Percentiles rank a stretch among this genome's conserved stretches.
phyloP scores from a whole-genome alignment of 176 grass and related monocot species.

The Oryza brachyantha region DNA sequence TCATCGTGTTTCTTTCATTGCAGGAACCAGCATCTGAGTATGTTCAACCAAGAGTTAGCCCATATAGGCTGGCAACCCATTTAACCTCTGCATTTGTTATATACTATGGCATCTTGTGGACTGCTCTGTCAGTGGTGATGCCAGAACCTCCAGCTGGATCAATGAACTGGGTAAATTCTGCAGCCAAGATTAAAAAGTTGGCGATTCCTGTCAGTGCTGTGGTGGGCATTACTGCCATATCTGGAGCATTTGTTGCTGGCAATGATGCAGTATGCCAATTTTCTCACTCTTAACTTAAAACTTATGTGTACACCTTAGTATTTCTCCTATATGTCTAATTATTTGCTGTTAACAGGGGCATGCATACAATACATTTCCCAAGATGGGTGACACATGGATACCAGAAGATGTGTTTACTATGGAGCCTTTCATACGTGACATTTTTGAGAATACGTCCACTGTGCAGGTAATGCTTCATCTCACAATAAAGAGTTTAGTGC shows the following conservation, averaged over 20 bases:
- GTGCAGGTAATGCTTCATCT: constrained; percentile 65
- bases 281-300: constrained; percentile 26
- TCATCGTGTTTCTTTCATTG: constrained; percentile 19
- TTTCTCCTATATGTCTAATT: constrained; percentile 6
- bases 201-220: constrained; percentile 72
- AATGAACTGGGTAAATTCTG: constrained; percentile 68
- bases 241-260: constrained; percentile 94
- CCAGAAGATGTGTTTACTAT: constrained; percentile 85
- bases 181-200: constrained; percentile 70
- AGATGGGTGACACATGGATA: constrained; percentile 98
- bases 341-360: constrained; percentile 63
- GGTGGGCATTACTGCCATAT: constrained; percentile 83
- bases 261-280: constrained; percentile 80
- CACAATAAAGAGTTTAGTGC: background rate
- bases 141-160: constrained; percentile 73
- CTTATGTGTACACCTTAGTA: background rate
- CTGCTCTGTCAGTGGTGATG: constrained; percentile 88
- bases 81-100: constrained; percentile 94
- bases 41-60: constrained; percentile 91
- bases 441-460: constrained; percentile 87
- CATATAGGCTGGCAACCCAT: constrained; percentile 90
- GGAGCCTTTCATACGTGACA: constrained; percentile 81
- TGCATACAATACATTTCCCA: constrained; percentile 97
- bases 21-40: constrained; percentile 89
- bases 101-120: constrained; percentile 94